phyloP scores from a whole-genome alignment of 352 stramenopile species.

The Phytophthora podocarpi region DNA sequence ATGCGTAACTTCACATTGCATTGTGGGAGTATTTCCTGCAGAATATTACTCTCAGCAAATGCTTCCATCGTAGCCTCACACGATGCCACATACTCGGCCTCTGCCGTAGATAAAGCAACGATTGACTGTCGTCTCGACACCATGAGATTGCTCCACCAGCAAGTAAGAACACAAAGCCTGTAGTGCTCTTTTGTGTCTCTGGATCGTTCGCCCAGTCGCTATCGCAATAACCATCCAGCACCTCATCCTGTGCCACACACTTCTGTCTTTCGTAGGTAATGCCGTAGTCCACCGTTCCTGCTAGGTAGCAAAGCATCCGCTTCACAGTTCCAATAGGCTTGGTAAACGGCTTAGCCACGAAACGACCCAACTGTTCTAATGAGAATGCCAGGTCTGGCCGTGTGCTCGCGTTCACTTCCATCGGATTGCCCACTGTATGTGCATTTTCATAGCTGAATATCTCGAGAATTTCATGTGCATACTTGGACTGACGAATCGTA shows the following conservation, averaged over 20 bases:
- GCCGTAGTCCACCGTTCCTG: background rate
- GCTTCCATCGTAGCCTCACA: slow-evolving; percentile 1
- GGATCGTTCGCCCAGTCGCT: slow-evolving; percentile 11
- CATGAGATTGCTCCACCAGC: background rate
- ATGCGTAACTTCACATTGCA: background rate
- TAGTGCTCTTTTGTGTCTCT: background rate
- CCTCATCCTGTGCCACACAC: no score
- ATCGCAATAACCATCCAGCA: background rate
- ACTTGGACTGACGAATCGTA: background rate
- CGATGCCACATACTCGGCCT: background rate
- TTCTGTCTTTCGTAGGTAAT: no score
- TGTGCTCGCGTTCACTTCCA: slow-evolving; percentile 1
- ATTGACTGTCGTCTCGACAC: background rate
- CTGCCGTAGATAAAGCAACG: background rate
- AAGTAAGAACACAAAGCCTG: slow-evolving; percentile 3
- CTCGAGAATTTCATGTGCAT: background rate
- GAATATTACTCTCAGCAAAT: background rate
- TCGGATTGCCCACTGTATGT: background rate
- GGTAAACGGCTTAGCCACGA: background rate
- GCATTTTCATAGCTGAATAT: slow-evolving; percentile 11
- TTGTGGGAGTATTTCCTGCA: background rate
- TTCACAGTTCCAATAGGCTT: slow-evolving; percentile 3
- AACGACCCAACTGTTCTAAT: slow-evolving; percentile 19
- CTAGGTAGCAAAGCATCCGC: background rate
- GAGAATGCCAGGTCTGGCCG: slow-evolving; percentile 20